These are phyloP conservation scores for Ashbya aceris DNA, from an alignment of 1,139 yeast species.

Conservation along the genomic window DNA sequence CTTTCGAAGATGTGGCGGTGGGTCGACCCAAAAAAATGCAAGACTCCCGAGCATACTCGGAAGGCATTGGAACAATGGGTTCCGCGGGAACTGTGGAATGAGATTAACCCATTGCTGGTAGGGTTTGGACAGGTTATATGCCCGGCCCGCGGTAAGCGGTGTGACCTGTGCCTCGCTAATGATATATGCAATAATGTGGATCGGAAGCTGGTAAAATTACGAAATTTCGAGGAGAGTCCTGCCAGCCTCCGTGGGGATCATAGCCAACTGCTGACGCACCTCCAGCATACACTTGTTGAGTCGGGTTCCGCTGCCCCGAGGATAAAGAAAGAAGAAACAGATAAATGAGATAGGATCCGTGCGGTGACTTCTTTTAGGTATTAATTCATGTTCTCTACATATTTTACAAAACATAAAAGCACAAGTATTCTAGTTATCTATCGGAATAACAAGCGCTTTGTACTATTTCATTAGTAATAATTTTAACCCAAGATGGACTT, in stretches of 20 bases:
- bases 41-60: conserved; percentile 72
- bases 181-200: conserved; percentile 20
- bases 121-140: conserved; percentile 93
- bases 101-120: conserved; percentile 75
- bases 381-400: conserved; percentile 3
- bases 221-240: background rate
- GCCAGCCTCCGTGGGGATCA: conserved; percentile 9
- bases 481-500: conserved; percentile 10
- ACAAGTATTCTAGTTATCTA: background rate
- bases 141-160: conserved; percentile 59
- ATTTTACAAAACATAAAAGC: conserved; percentile 4
- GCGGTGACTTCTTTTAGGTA: background rate
- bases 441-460: background rate
- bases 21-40: conserved; percentile 43
- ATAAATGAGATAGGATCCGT: background rate
- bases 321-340: background rate
- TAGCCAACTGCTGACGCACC: conserved; percentile 7
- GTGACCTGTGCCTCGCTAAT: conserved; percentile 52
- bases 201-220: conserved; percentile 6
- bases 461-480: background rate
- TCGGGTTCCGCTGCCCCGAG: background rate
- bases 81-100: conserved; percentile 66
- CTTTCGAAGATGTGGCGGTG: conserved; percentile 76
- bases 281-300: conserved; percentile 1
- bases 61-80: conserved; percentile 63